A percentile compares a stretch with the other conserved stretches of the same genome.
Conservation (phyloP, 2,329 filamentous ascomycete species). For the Claviceps humidiphila region DNA sequence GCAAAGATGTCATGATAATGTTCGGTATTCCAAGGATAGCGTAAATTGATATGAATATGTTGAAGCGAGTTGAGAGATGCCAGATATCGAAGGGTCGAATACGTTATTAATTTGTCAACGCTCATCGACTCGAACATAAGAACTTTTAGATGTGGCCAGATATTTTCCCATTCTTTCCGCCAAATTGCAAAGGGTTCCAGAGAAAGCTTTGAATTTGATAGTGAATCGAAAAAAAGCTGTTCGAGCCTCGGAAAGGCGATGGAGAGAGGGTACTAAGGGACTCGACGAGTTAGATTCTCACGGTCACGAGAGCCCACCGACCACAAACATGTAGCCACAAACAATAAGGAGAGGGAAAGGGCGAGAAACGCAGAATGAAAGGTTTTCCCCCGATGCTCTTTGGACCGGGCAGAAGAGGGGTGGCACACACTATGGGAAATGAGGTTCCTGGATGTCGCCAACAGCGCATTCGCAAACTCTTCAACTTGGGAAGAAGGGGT, state of each 20-base stretch:
- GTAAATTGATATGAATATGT: conserved; percentile 17
- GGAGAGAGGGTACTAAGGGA: conserved; percentile 12
- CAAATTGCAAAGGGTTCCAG: not conserved
- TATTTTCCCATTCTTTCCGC: conserved; percentile 8
- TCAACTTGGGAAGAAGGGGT: conserved; percentile 15
- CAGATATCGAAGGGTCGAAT: conserved; percentile 10
- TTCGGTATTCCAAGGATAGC: no score
- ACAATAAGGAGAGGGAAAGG: no score
- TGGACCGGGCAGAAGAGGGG: not conserved
- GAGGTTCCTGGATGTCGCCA: conserved; percentile 5
- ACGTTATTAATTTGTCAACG: no score
- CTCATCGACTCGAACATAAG: conserved; percentile 9
- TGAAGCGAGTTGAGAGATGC: conserved; percentile 16
- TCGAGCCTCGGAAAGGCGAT: conserved; percentile 7
- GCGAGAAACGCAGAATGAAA: no score
- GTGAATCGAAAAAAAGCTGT: no score
- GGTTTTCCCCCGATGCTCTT: no score
- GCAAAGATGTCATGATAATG: no score
- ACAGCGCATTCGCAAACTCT: conserved; percentile 12
- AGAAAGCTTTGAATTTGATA: no score
- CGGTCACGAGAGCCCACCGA: no score
- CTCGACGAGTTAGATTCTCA: not conserved
- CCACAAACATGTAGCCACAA: no score
- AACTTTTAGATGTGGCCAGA: not conserved
- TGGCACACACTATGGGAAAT: conserved; percentile 4